These are phyloP conservation scores for Pichia heedii DNA, from an alignment of 805 yeast genomes.

Conservation along the genomic window DNA sequence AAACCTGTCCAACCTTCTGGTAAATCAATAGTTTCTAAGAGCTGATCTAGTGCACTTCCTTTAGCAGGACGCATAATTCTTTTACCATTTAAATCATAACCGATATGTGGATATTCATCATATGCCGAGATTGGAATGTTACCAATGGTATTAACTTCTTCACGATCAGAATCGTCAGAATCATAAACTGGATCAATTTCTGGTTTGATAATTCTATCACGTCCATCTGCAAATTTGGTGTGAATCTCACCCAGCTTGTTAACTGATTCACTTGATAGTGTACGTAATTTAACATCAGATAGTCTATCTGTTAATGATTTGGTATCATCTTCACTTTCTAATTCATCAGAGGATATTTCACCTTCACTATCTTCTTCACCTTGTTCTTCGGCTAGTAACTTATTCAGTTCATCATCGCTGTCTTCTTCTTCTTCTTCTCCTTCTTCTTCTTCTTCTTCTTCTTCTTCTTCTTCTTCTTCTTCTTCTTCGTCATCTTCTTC, in stretches of 20 bases:
- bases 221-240: slow-evolving; percentile 67
- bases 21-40: slow-evolving; percentile 81
- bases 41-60: slow-evolving; percentile 86
- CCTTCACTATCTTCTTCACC: slow-evolving; percentile 32
- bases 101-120: slow-evolving; percentile 95
- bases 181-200: slow-evolving; percentile 94
- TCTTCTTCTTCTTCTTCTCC: slow-evolving; percentile 32
- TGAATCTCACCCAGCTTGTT: slow-evolving; percentile 27
- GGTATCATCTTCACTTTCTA: slow-evolving; percentile 25
- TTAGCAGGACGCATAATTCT: slow-evolving; percentile 98
- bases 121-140: slow-evolving; percentile 88
- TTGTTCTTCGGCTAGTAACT: slow-evolving; percentile 38
- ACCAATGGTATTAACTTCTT: slow-evolving; percentile 78
- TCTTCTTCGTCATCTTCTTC: slow-evolving; percentile 26
- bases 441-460: slow-evolving; percentile 17
- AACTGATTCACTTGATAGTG: slow-evolving; percentile 33
- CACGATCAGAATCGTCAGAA: slow-evolving; percentile 85
- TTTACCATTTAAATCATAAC: slow-evolving; percentile 94
- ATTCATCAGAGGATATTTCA: slow-evolving; percentile 45
- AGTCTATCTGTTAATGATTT: slow-evolving; percentile 44
- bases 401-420: slow-evolving; percentile 56
- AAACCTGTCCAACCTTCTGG: slow-evolving; percentile 99
- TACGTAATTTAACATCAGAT: slow-evolving; percentile 44
- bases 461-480: slow-evolving; percentile 11
- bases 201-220: slow-evolving; percentile 67